Evolutionary conservation across 108 stramenopile species (phyloP).

Genomic region (Nitzschia putrida): DNA sequence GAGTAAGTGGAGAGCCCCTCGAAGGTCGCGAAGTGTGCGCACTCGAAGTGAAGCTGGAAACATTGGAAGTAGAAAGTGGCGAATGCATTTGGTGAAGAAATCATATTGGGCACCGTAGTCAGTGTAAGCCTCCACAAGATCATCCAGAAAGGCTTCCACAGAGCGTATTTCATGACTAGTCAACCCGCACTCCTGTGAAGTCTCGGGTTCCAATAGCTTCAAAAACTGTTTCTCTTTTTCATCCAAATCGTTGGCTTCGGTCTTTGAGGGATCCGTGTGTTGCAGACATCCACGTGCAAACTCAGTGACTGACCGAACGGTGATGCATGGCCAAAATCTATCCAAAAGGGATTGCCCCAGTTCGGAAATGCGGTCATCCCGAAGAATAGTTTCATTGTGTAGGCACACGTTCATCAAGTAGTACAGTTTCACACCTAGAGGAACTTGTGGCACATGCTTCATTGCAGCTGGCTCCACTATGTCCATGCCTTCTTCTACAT

Average conservation of each 20-base stretch:
- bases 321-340: constrained; percentile 16
- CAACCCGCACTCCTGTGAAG: constrained; percentile 9
- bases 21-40: constrained; percentile 46
- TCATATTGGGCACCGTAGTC: constrained; percentile 85
- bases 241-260: constrained; percentile 12
- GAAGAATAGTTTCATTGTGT: constrained; percentile 59
- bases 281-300: constrained; percentile 31
- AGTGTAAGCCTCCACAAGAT: constrained; percentile 66
- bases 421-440: constrained; percentile 74
- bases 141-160: constrained; percentile 71
- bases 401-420: constrained; percentile 75
- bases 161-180: constrained; percentile 54
- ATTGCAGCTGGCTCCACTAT: not conserved
- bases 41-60: constrained; percentile 63
- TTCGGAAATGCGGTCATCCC: constrained; percentile 38
- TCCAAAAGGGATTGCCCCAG: constrained; percentile 31
- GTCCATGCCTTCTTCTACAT: constrained; percentile 49
- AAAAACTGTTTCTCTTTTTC: constrained; percentile 34
- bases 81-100: constrained; percentile 59
- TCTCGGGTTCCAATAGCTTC: constrained; percentile 26
- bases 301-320: not conserved
- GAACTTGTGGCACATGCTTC: constrained; percentile 4
- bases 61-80: constrained; percentile 61
- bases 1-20: constrained; percentile 67
- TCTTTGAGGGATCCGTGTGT: constrained; percentile 32